Evolutionary conservation across 2,329 filamentous ascomycete genomes (phyloP).

Genomic region (Xylariaceae sp.): DNA sequence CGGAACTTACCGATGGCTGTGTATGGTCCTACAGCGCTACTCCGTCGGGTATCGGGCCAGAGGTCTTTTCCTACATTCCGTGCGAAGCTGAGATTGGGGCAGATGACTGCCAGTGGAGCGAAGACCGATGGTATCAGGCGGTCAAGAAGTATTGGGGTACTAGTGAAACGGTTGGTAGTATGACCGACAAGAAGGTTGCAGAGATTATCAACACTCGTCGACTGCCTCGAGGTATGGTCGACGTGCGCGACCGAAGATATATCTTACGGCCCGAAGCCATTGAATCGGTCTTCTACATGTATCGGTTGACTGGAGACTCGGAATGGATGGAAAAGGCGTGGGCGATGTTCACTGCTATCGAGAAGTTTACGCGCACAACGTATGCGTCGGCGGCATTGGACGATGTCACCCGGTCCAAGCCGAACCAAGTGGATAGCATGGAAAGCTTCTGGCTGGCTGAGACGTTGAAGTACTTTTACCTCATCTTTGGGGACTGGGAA

Average conservation of each 20-base stretch:
- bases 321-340: constrained; percentile 65
- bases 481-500: constrained; percentile 56
- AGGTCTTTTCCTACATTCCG: constrained; percentile 48
- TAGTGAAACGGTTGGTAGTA: constrained; percentile 17
- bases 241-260: constrained; percentile 53
- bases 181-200: constrained; percentile 31
- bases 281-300: constrained; percentile 75
- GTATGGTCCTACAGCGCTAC: constrained; percentile 58
- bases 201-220: constrained; percentile 38
- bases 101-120: constrained; percentile 32
- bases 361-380: constrained; percentile 54
- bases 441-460: constrained; percentile 72
- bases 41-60: constrained; percentile 56
- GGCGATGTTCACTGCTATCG: constrained; percentile 65
- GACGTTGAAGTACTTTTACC: constrained; percentile 62
- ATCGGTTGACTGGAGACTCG: constrained; percentile 63
- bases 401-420: constrained; percentile 50
- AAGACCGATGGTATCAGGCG: constrained; percentile 26
- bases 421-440: constrained; percentile 47
- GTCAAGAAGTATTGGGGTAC: constrained; percentile 28
- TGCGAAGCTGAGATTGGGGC: constrained; percentile 30
- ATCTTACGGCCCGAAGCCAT: constrained; percentile 72
- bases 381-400: constrained; percentile 61
- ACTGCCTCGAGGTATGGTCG: constrained; percentile 51
- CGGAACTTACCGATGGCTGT: constrained; percentile 57